These are phyloP conservation scores for Salix brachista DNA, from an alignment of 345 rosid genomes.

Conservation along the genomic window DNA sequence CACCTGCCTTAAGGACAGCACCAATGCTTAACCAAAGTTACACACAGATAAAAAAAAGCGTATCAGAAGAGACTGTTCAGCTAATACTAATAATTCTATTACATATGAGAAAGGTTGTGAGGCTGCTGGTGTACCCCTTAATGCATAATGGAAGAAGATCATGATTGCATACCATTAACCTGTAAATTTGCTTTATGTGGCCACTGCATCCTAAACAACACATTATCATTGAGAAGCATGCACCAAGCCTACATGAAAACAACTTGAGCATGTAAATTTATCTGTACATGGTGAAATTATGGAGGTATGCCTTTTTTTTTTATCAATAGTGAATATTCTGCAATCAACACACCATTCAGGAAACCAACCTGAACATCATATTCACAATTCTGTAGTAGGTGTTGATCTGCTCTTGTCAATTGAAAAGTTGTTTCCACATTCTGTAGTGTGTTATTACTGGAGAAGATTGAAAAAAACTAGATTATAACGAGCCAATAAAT, in stretches of 20 bases:
- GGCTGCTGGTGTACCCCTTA: background rate
- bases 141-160: background rate
- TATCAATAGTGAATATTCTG: background rate
- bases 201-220: constrained; percentile 36
- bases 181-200: constrained; percentile 21
- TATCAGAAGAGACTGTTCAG: background rate
- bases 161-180: constrained; percentile 27
- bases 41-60: background rate
- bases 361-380: constrained; percentile 35
- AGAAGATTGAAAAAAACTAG: constrained; percentile 7
- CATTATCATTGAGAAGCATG: constrained; percentile 33
- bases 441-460: constrained; percentile 24
- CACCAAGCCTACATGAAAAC: constrained; percentile 31
- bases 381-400: constrained; percentile 18
- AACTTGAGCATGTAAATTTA: background rate
- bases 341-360: background rate
- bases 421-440: constrained; percentile 26
- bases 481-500: background rate
- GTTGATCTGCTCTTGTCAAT: constrained; percentile 18
- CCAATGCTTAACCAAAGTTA: background rate
- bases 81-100: background rate
- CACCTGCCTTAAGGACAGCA: background rate
- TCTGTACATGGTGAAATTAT: background rate
- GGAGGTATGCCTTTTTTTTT: background rate
- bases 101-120: background rate